Base-by-base conservation (phyloP, 192 early-diverging fungal species). In the Coemansia aciculifera region DNA sequence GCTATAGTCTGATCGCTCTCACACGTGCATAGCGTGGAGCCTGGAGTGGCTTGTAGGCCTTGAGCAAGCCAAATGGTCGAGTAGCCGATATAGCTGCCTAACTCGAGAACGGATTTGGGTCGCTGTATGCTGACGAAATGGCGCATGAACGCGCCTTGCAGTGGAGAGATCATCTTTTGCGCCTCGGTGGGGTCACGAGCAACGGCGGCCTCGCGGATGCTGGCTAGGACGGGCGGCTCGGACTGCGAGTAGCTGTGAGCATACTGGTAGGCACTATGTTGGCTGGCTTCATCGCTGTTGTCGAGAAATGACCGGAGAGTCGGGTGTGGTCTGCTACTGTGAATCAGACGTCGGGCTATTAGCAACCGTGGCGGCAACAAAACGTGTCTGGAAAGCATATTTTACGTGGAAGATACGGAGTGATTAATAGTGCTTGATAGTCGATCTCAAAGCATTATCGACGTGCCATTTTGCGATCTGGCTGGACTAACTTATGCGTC, bases 31-130 rank as follows among this genome's bases (percentile, higher is more conserved):
- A 81, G 39, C 9, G 49, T 10, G 5, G 21, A 13, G 52, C 52
- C 60, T 5, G 62, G 49, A 1, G 3, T 3, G 11, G 52, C 64
- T 3, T 54, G 44, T 59, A 89, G 64, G 2, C 77, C 90, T 19
- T 87, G 86, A 1, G 90, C 91, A 38, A 93, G 83, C 67, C 87
- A 87, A 19, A 88, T 64, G 1, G 89, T 78, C 5, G 86, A 87
- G 63, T 86, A 88, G 2, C 91, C 91, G 32, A 86, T 86, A 59
- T 87, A 91, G 62, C 83, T 83, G 6, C 91, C 91, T 49, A 93
- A 75, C 57, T 93, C 91, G 0, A 93, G 80, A 7, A 90, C 73
- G 0, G 19, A n/a, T 0, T 61, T 34, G 0, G 89, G 62, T 31
- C 43, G 19, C 13, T 72, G 67, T 8, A 56, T 56, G 61, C 60